phyloP scores from a whole-genome alignment of 2,329 filamentous ascomycete species.

The Fusarium sp. region DNA sequence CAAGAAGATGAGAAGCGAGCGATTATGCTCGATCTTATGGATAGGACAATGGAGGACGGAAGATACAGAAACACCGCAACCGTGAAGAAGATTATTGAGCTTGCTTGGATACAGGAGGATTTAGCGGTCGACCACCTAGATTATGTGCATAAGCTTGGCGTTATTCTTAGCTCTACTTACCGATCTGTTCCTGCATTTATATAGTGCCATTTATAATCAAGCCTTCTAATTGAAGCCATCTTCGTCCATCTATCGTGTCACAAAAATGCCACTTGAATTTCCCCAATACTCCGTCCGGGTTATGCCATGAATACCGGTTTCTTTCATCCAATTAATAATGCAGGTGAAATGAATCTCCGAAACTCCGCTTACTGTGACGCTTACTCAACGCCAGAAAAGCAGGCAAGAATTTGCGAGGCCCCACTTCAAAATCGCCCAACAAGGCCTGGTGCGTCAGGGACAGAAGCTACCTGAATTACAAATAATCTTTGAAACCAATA shows the following conservation, averaged over 20 bases:
- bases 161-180: slow-evolving; percentile 29
- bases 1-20: slow-evolving; percentile 34
- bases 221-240: not conserved
- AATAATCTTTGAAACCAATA: not conserved
- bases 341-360: not conserved
- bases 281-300: too few relatives aligned
- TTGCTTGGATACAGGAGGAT: slow-evolving; percentile 53
- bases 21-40: slow-evolving; percentile 43
- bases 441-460: not conserved
- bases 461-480: slow-evolving; percentile 5
- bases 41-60: slow-evolving; percentile 35
- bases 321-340: not conserved
- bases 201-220: not conserved
- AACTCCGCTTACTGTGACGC: not conserved
- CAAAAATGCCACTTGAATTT: not conserved
- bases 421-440: not conserved
- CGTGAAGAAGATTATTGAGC: slow-evolving; percentile 42
- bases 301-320: not conserved
- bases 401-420: slow-evolving; percentile 25
- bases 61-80: slow-evolving; percentile 39
- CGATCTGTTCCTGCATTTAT: slow-evolving; percentile 20
- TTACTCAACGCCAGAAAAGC: fast-evolving
- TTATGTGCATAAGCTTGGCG: slow-evolving; percentile 19
- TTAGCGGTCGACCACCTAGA: slow-evolving; percentile 27
- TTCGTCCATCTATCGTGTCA: too few relatives aligned